Percentiles rank a stretch among this genome's conserved stretches.
phyloP scores from a whole-genome alignment of 75 land plant genomes.

The Chamaecyparis obtusa region DNA sequence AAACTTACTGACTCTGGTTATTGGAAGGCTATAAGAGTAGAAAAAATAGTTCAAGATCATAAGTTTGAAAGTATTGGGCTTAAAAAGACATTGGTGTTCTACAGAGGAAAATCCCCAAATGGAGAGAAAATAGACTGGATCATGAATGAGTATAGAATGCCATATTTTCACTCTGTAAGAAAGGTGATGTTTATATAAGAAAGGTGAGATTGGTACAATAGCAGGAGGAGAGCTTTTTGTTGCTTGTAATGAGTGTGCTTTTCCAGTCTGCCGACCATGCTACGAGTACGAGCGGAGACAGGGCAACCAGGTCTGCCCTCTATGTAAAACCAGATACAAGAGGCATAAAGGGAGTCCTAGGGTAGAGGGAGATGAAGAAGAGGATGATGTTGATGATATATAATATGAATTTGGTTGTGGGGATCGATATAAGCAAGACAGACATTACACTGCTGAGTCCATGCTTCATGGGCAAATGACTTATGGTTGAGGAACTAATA shows the following conservation, averaged over 20 bases:
- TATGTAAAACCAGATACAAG: constrained; percentile 40
- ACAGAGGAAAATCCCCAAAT: too few species aligned
- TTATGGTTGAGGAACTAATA: constrained; percentile 49
- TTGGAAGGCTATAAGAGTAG: too few species aligned
- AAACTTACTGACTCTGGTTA: too few species aligned
- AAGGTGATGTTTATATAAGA: too few species aligned
- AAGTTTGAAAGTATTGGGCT: too few species aligned
- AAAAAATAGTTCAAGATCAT: too few species aligned
- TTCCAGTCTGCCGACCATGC: constrained; percentile 40
- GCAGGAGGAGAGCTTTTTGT: constrained; percentile 80
- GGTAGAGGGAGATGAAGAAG: constrained; percentile 96
- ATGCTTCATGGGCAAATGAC: constrained; percentile 60
- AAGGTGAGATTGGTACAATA: constrained; percentile 68
- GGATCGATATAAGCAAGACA: constrained; percentile 29
- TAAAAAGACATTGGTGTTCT: too few species aligned
- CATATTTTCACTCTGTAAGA: too few species aligned
- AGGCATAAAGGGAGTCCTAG: constrained; percentile 63
- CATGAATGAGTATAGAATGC: too few species aligned
- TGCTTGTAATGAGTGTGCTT: constrained; percentile 40
- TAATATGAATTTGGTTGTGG: constrained; percentile 77
- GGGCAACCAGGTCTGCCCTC: constrained; percentile 45
- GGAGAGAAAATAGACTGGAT: too few species aligned
- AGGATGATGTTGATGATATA: constrained; percentile 84
- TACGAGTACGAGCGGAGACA: constrained; percentile 45
- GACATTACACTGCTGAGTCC: constrained; percentile 36